A percentile compares a stretch with the other conserved stretches of the same genome.
Conservation (phyloP, 225 moss, liverwort and hornwort genomes). For the Bryoerythrophyllum caledonicum region DNA sequence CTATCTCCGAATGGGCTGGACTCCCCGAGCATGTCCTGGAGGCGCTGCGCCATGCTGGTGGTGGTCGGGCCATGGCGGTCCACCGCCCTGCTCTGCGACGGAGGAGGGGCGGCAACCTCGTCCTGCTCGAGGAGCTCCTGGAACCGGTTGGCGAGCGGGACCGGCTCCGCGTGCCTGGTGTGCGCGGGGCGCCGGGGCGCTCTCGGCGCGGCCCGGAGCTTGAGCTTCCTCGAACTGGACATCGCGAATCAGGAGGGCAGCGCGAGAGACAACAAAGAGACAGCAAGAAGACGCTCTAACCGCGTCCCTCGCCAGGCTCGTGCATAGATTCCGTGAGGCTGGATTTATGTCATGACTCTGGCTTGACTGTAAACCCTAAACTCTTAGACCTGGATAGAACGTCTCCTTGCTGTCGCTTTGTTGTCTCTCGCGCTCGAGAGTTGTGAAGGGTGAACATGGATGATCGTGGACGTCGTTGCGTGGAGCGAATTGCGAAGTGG, state of each 20-base stretch:
- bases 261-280: too few relatives aligned
- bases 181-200: conserved; percentile 14
- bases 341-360: too few relatives aligned
- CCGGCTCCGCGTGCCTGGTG: conserved; percentile 41
- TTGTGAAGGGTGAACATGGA: background rate
- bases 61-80: conserved; percentile 12
- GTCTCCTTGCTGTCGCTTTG: background rate
- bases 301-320: too few relatives aligned
- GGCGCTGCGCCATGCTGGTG: conserved; percentile 44
- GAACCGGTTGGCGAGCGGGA: conserved; percentile 50
- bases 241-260: conserved; percentile 9
- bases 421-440: background rate
- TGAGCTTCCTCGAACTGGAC: conserved; percentile 50
- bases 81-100: conserved; percentile 21
- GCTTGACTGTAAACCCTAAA: too few relatives aligned
- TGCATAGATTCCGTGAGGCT: too few relatives aligned
- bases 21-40: conserved; percentile 43
- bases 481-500: background rate
- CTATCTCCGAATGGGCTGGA: conserved; percentile 13
- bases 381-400: background rate
- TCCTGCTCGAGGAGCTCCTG: conserved; percentile 54
- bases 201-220: conserved; percentile 35
- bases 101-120: conserved; percentile 28
- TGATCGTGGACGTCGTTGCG: background rate
- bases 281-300: too few relatives aligned